These are phyloP conservation scores for Phytopythium mirpurense DNA, from an alignment of 352 stramenopile species.

Conservation along the genomic window DNA sequence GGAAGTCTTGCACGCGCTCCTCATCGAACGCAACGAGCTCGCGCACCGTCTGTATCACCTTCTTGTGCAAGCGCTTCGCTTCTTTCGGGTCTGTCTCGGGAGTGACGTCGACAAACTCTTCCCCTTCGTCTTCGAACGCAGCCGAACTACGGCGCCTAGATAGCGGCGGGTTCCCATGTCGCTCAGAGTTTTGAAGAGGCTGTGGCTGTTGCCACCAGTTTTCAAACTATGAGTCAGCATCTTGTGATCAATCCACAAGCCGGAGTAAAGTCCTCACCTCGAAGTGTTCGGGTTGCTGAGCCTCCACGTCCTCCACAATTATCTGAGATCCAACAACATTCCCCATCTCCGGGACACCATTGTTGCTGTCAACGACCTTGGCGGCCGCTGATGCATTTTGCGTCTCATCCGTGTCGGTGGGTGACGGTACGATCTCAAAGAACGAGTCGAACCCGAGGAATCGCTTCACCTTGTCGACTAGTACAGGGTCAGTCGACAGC, in stretches of 20 bases:
- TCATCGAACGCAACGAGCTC: conserved; percentile 59
- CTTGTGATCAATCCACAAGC: background rate
- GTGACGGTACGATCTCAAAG: conserved; percentile 42
- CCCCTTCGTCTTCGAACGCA: conserved; percentile 36
- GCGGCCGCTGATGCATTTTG: background rate
- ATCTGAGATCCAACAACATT: background rate
- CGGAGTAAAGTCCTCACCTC: background rate
- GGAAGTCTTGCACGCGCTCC: conserved; percentile 73
- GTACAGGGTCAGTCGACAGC: conserved; percentile 28
- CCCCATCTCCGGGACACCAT: background rate
- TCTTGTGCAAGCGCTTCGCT: conserved; percentile 73
- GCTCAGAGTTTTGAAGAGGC: background rate
- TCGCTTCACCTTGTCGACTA: conserved; percentile 38
- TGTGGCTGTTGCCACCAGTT: background rate
- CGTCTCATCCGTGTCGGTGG: background rate
- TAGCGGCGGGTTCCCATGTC: conserved; percentile 7
- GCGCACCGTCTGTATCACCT: conserved; percentile 55
- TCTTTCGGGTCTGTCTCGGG: conserved; percentile 47
- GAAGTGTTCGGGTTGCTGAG: background rate
- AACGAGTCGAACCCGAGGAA: conserved; percentile 67
- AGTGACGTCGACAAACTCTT: conserved; percentile 47
- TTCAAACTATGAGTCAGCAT: background rate
- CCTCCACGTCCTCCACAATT: background rate
- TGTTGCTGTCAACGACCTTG: background rate
- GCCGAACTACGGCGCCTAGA: conserved; percentile 20